These are phyloP conservation scores for Paulownia fortunei DNA, from an alignment of 257 asterid genomes.

Conservation along the genomic window DNA sequence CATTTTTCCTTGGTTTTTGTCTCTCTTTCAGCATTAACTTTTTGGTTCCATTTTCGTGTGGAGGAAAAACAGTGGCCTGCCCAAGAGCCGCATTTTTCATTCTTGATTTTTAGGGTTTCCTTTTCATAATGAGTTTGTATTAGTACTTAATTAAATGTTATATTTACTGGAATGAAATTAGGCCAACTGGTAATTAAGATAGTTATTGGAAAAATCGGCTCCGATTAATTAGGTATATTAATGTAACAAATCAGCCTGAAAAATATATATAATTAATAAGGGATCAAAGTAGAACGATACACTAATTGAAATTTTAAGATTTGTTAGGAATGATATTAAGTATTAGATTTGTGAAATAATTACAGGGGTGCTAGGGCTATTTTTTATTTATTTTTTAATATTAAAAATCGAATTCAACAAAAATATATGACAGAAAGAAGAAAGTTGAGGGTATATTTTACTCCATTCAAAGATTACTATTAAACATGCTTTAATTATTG, in stretches of 20 bases:
- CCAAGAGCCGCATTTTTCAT: constrained; percentile 9
- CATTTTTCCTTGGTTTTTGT: neutral
- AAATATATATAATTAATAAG: neutral
- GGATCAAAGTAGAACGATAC: constrained; percentile 10
- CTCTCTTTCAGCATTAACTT: neutral
- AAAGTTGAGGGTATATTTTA: neutral
- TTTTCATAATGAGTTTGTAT: neutral
- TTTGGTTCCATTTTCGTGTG: neutral
- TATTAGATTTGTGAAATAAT: neutral
- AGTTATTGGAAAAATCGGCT: constrained; percentile 12
- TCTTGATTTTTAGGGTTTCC: neutral
- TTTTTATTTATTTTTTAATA: neutral
- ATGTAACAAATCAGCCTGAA: constrained; percentile 21
- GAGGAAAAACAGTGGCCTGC: constrained; percentile 8
- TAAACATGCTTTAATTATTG: constrained; percentile 1
- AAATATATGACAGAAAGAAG: constrained; percentile 15
- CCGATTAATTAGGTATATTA: constrained; percentile 16
- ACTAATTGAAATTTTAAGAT: neutral
- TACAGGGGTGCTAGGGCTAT: neutral
- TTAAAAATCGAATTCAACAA: neutral
- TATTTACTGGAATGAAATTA: constrained; percentile 1
- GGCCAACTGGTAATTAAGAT: constrained; percentile 20
- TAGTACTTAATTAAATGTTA: constrained; percentile 10
- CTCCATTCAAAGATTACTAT: neutral
- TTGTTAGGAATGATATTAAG: constrained; percentile 14